Evolutionary conservation across 495 filamentous ascomycete species (phyloP).

Genomic region (Aspergillus conjunctus): DNA sequence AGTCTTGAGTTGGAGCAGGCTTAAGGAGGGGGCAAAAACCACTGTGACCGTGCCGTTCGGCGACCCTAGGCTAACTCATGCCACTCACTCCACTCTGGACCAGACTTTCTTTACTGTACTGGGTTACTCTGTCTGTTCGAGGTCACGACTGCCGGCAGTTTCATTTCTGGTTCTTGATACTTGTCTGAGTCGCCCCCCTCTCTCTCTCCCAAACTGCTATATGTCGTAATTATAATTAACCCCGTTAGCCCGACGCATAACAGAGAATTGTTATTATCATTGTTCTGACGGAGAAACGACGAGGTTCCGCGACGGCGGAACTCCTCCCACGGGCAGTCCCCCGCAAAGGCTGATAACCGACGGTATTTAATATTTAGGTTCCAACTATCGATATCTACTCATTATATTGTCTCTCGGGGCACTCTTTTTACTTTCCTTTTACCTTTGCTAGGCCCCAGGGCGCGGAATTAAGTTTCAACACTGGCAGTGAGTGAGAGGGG

Average conservation of each 20-base stretch:
- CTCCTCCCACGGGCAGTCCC: background rate
- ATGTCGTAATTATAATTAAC: too few relatives aligned
- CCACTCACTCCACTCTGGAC: background rate
- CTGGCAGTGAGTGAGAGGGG: background rate
- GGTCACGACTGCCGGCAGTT: background rate
- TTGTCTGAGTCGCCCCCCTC: background rate
- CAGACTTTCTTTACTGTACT: background rate
- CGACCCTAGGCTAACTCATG: background rate
- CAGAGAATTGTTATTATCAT: too few relatives aligned
- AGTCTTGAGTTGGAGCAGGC: background rate
- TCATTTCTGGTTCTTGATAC: background rate
- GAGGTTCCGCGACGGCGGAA: background rate
- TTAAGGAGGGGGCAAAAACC: conserved; percentile 2
- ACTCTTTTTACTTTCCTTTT: background rate
- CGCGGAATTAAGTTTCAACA: background rate
- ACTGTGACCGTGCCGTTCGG: background rate
- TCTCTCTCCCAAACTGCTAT: too few relatives aligned
- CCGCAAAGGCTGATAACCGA: background rate
- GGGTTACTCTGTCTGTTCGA: background rate
- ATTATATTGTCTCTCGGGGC: too few relatives aligned
- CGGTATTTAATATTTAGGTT: too few relatives aligned
- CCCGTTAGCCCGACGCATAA: too few relatives aligned
- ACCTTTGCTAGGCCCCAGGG: background rate
- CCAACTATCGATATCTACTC: too few relatives aligned
- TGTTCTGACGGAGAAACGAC: background rate